Conservation (phyloP, 2,329 filamentous ascomycete species). For the Neofusicoccum ribis region DNA sequence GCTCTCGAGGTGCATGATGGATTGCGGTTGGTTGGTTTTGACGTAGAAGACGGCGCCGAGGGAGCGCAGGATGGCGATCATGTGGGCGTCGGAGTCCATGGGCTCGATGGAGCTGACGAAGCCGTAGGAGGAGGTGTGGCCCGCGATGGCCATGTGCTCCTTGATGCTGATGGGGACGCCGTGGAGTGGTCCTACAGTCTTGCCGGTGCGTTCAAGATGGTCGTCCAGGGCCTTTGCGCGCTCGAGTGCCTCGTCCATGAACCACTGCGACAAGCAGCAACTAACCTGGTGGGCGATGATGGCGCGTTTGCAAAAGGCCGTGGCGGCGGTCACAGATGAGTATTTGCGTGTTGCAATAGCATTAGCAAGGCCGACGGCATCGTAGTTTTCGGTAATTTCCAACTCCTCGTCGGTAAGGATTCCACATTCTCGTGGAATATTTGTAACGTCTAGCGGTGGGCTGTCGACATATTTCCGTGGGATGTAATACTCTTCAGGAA, state of each 20-base stretch:
- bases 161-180: slow-evolving; percentile 35
- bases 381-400: slow-evolving; percentile 50
- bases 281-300: slow-evolving; percentile 21
- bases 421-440: slow-evolving; percentile 36
- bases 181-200: slow-evolving; percentile 49
- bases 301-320: slow-evolving; percentile 26
- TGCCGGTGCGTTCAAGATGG: slow-evolving; percentile 37
- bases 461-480: slow-evolving; percentile 18
- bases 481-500: slow-evolving; percentile 9
- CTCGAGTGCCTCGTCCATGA: slow-evolving; percentile 26
- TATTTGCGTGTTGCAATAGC: slow-evolving; percentile 40
- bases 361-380: slow-evolving; percentile 44
- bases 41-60: slow-evolving; percentile 55
- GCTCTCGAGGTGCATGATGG: slow-evolving; percentile 55
- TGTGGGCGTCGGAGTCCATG: slow-evolving; percentile 26
- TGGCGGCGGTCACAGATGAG: slow-evolving; percentile 42
- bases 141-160: slow-evolving; percentile 63
- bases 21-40: slow-evolving; percentile 56
- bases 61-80: slow-evolving; percentile 27
- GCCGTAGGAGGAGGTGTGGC: slow-evolving; percentile 58
- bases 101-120: slow-evolving; percentile 48
- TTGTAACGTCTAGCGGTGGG: slow-evolving; percentile 26
- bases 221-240: slow-evolving; percentile 40
- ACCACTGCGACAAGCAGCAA: slow-evolving; percentile 27
- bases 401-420: slow-evolving; percentile 49